Evolutionary conservation across 805 yeast species (phyloP).

Genomic region (Lipomyces lipofer): DNA sequence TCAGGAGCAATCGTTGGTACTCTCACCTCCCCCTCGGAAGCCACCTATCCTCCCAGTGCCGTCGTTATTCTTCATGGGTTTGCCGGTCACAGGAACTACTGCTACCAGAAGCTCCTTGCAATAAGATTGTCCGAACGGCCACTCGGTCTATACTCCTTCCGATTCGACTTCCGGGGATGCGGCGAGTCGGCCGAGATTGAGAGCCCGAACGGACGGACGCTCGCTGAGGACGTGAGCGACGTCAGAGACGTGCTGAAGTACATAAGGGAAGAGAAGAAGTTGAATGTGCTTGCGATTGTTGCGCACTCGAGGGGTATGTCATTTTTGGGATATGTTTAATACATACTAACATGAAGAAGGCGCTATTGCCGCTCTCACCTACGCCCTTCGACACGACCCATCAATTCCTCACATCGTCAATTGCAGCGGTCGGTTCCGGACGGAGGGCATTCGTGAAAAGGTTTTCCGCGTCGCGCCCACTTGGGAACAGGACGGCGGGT

Average conservation of each 20-base stretch:
- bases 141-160: constrained; percentile 61
- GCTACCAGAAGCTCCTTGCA: constrained; percentile 68
- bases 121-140: constrained; percentile 52
- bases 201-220: constrained; percentile 46
- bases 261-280: constrained; percentile 35
- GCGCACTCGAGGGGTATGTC: constrained; percentile 74
- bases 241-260: constrained; percentile 50
- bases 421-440: constrained; percentile 68
- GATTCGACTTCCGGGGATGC: constrained; percentile 85
- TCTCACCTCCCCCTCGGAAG: constrained; percentile 11
- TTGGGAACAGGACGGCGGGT: constrained; percentile 48
- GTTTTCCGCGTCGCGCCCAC: constrained; percentile 40
- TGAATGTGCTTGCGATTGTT: constrained; percentile 58
- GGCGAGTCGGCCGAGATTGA: constrained; percentile 67
- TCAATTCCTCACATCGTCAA: constrained; percentile 68
- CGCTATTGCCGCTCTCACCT: constrained; percentile 67
- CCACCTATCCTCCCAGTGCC: constrained; percentile 35
- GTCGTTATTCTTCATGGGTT: constrained; percentile 79
- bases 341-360: no score
- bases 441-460: constrained; percentile 49
- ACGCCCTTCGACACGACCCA: constrained; percentile 53
- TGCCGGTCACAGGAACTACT: constrained; percentile 79
- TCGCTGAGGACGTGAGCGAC: constrained; percentile 69
- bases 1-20: constrained; percentile 21
- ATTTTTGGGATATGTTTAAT: no score